Base-by-base conservation (phyloP, 2,329 filamentous ascomycete species). In the Allantophomopsis cytisporea region DNA sequence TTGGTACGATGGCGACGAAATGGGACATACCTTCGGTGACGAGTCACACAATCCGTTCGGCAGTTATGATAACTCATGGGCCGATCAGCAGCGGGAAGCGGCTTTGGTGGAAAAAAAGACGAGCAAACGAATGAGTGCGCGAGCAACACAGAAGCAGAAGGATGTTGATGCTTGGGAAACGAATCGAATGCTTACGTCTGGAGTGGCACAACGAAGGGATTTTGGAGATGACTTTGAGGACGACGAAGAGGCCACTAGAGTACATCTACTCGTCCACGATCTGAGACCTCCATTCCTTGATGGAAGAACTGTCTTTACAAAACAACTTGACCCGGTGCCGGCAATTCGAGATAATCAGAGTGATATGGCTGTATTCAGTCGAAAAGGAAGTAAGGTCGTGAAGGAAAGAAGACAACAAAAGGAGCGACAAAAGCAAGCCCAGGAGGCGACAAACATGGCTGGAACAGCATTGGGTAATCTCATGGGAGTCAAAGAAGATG, bases 141-240 rank as follows among this genome's bases (percentile, higher is more conserved):
- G 83, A 38, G 79, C 80, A 44, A 70, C 85, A 42, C 86, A 94
- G 60, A 84, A 88, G 51, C 85, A 94, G 58, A 87, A 83, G 55
- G 91, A 98, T 55, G 87, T 91, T 34, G 91, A 98, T 60, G 89
- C 88, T 0, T 98, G 91, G 91, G 93, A 98, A 60, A 91, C 89
- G 13, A 98, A 98, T 58, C 83, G 91, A 43, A 96, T 98, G 91
- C 70, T 98, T 44, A 91, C 88, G 1, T 95, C 88, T 15, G 89
- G 89, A 41, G 88, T 98, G 14, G 91, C 91, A 14, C 93, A 98
- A 59, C 70, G 89, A 53, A 69, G 86, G 48, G 84, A 91, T 51
- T 76, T 86, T 55, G 79, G 80, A 17, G 71, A 75, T 36, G 86
- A 91, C 54, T 94, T 95, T 52, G 80, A 81, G 38, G 81, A 94